Evolutionary conservation across 202 grass and related monocot species (phyloP).

Genomic region (Saccharum hybrid): DNA sequence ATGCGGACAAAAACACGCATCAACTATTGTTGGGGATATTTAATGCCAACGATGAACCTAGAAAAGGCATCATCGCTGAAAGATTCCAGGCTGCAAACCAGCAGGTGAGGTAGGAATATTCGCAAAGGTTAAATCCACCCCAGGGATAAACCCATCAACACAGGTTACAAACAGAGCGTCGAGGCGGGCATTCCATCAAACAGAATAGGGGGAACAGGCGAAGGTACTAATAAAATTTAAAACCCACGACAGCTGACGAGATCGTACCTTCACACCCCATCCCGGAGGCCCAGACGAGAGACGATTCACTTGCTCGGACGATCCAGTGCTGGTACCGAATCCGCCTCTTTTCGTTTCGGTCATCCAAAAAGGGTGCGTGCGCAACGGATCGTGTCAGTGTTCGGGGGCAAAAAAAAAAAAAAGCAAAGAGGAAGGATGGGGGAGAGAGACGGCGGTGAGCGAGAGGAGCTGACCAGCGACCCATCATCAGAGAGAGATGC

Average conservation of each 20-base stretch:
- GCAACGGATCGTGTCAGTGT: not conserved
- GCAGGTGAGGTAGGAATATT: not conserved
- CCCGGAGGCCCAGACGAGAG: not conserved
- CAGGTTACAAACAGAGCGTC: not conserved
- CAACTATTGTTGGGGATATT: not conserved
- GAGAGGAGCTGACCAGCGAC: not conserved
- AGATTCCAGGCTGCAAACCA: not conserved
- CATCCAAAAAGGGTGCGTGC: not conserved
- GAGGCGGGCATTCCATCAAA: slow-evolving; percentile 41
- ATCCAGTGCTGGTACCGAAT: not conserved
- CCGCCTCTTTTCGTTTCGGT: not conserved
- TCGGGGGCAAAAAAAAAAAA: no score
- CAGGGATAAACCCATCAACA: not conserved
- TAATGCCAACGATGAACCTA: not conserved
- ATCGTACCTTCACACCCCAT: not conserved
- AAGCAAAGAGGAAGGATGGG: not conserved
- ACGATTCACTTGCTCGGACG: not conserved
- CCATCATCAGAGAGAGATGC: no score
- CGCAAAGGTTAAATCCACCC: not conserved
- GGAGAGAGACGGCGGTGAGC: not conserved
- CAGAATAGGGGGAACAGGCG: not conserved
- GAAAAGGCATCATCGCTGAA: not conserved
- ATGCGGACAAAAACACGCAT: not conserved
- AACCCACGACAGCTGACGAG: not conserved
- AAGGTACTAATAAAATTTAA: not conserved